Evolutionary conservation across 192 early-diverging fungal species (phyloP).

Genomic region (Dispira simplex): DNA sequence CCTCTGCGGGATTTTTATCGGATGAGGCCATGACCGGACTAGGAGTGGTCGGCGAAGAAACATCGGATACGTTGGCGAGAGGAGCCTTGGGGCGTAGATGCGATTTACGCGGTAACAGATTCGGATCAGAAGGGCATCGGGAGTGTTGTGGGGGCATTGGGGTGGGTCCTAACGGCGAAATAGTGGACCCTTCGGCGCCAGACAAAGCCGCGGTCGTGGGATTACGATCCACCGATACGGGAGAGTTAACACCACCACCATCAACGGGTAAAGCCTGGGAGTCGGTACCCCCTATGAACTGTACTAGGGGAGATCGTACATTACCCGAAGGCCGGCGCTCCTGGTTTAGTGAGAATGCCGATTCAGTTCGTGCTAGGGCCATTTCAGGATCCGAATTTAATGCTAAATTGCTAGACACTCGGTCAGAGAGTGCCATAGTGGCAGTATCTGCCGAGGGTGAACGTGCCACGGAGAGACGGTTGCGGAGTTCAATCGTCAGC

Average conservation of each 20-base stretch:
- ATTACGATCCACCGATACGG: background rate
- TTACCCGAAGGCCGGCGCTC: background rate
- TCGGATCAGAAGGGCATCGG: background rate
- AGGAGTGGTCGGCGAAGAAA: background rate
- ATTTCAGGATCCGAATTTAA: slow-evolving; percentile 2
- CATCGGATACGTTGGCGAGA: background rate
- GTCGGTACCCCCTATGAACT: background rate
- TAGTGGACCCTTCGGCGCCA: background rate
- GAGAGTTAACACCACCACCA: background rate
- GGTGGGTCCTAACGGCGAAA: background rate
- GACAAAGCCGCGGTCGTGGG: background rate
- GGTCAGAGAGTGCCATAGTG: background rate
- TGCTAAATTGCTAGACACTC: background rate
- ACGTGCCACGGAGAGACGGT: slow-evolving; percentile 17
- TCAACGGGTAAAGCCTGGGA: background rate
- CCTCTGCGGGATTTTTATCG: background rate
- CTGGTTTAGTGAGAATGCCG: background rate
- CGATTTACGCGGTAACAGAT: background rate
- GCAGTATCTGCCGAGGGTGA: background rate
- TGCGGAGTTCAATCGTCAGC: slow-evolving; percentile 31
- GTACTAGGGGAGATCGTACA: background rate
- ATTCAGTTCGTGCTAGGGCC: background rate
- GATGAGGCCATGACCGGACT: background rate
- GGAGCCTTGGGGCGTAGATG: background rate
- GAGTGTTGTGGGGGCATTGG: background rate